phyloP scores from a whole-genome alignment of 805 yeast genomes.

The Pichia californica region DNA sequence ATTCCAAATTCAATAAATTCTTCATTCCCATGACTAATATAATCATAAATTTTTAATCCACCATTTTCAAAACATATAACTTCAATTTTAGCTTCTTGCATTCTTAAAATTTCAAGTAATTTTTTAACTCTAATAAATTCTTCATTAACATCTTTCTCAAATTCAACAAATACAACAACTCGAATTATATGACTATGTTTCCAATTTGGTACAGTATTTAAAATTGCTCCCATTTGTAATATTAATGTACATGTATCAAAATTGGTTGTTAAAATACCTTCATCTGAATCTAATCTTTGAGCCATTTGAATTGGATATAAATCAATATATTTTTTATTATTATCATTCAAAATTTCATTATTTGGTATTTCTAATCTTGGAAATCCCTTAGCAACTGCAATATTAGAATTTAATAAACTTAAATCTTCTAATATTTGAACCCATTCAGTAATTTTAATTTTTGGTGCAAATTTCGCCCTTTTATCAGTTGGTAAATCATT shows the following conservation, averaged over 20 bases:
- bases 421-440: constrained; percentile 88
- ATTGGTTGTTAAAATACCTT: constrained; percentile 68
- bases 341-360: constrained; percentile 24
- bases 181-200: constrained; percentile 65
- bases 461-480: constrained; percentile 61
- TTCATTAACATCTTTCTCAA: constrained; percentile 57
- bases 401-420: constrained; percentile 79
- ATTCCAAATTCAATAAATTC: constrained; percentile 27
- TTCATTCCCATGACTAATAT: constrained; percentile 64
- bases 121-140: constrained; percentile 59
- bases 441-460: constrained; percentile 75
- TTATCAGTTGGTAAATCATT: constrained; percentile 48
- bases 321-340: constrained; percentile 57
- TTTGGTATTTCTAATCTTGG: constrained; percentile 59
- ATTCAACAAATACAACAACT: constrained; percentile 87
- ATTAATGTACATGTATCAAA: constrained; percentile 95
- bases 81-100: constrained; percentile 65
- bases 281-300: constrained; percentile 60
- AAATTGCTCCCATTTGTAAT: constrained; percentile 86
- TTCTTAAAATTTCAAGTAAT: constrained; percentile 70
- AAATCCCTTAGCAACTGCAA: constrained; percentile 92
- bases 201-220: constrained; percentile 94
- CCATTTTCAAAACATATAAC: constrained; percentile 64
- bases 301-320: constrained; percentile 97
- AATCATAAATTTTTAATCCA: constrained; percentile 55